phyloP scores from a whole-genome alignment of 177 flowering plant species.

The Vitis hybrid region DNA sequence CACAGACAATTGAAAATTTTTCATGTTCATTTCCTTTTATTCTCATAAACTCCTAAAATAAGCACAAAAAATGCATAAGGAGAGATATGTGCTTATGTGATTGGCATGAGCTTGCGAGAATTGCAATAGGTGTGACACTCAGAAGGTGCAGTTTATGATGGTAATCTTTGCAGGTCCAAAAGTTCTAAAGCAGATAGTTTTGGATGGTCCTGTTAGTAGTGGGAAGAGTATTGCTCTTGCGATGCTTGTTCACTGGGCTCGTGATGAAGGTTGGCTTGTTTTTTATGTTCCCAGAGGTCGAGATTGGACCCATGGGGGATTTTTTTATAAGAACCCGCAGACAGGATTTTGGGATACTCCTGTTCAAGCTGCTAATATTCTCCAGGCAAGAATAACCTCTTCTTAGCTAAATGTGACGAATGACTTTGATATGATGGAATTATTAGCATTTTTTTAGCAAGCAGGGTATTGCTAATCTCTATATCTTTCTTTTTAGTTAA shows the following conservation, averaged over 20 bases:
- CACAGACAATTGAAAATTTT: too few relatives aligned
- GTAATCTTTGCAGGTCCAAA: slow-evolving; percentile 48
- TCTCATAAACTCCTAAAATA: too few relatives aligned
- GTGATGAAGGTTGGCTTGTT: slow-evolving; percentile 94
- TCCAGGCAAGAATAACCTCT: slow-evolving; percentile 48
- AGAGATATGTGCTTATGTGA: background rate
- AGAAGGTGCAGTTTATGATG: background rate
- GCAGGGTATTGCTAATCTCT: background rate
- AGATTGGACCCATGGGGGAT: slow-evolving; percentile 94
- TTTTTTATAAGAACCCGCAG: slow-evolving; percentile 66
- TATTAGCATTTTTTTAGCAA: background rate
- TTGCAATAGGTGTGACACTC: background rate
- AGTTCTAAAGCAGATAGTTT: slow-evolving; percentile 71
- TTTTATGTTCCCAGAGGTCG: slow-evolving; percentile 80
- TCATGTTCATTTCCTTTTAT: too few relatives aligned
- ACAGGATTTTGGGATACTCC: slow-evolving; percentile 97
- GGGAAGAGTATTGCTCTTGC: slow-evolving; percentile 95
- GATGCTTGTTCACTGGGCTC: slow-evolving; percentile 98
- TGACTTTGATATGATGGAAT: background rate
- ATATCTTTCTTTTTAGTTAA: background rate
- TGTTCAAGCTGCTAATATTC: slow-evolving; percentile 73
- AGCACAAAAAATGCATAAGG: too few relatives aligned
- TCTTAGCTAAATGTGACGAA: background rate
- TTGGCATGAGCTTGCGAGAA: background rate
- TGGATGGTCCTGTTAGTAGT: slow-evolving; percentile 89